Base-by-base conservation (phyloP, 164 flowering plant genomes). In the Hamamelis virginiana region DNA sequence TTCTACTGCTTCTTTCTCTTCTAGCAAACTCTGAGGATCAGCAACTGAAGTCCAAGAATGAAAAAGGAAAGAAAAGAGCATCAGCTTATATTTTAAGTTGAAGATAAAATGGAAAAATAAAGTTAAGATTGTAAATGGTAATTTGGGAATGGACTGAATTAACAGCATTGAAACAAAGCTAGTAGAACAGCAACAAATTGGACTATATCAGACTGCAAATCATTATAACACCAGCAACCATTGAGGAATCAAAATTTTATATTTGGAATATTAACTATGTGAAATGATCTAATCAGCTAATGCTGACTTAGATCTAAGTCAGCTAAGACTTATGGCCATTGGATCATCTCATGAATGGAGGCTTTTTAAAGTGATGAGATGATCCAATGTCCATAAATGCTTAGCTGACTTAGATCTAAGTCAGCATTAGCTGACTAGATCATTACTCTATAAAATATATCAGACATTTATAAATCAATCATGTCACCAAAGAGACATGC, bases 1-100 rank as follows among this genome's bases (percentile, higher is more conserved):
- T 81, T 80, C 90, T 19, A 84, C 14, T 71, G 81, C 80, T 80
- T 88, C 91, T 78, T 91, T 96, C 78, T 96, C 97, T 80, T 93
- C 98, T 46, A 91, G 78, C 84, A 96, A 85, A 78, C 86, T 89
- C 68, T 93, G 99, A 69, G 98, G 95, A 63, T 96, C 99, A 5
- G 89, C 92, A 76, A 88, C 99, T 95, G 87, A 63, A 21, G 75
- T 72, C 44, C 68, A 68, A 61, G 41, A 72, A 68, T 18, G 56
- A 27, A 38, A n/a, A 74, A 46, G 67, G 11, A 63, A 47, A 72
- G 14, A 55, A 5, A 48, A 51, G 6, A 33, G 41, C 41, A 33
- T 33, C 16, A 46, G 22, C 9, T 56, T 65, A 47, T 45, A n/a
- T 59, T 59, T 50, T 26, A 59, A 21, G 60, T 8, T 59, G 19